Percentiles rank a stretch among this genome's conserved stretches.
Conservation (phyloP, 306 rosid genomes). For the Vigna trinervia region DNA sequence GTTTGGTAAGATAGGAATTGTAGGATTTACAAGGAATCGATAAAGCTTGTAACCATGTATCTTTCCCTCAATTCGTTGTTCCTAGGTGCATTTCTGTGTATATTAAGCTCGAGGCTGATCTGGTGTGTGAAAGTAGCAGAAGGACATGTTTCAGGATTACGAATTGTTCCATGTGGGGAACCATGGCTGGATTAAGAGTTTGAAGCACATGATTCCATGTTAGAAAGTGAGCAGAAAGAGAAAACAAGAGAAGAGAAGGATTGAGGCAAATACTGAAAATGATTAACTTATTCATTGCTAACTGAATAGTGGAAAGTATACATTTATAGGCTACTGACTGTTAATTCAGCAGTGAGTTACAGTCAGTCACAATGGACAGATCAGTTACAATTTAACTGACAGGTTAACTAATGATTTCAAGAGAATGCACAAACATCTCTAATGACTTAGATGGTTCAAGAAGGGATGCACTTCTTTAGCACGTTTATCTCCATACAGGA, state of each 20-base stretch:
- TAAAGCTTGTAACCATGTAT: background rate
- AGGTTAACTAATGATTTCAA: background rate
- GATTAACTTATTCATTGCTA: background rate
- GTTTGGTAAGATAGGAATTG: background rate
- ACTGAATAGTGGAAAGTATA: background rate
- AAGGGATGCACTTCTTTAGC: conserved; percentile 5
- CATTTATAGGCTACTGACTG: background rate
- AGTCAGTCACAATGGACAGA: background rate
- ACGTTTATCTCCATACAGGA: background rate
- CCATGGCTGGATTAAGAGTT: background rate
- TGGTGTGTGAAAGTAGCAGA: background rate
- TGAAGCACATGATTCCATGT: background rate
- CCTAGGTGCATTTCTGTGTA: background rate
- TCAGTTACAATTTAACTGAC: background rate
- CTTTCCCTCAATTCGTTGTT: background rate
- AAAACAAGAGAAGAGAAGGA: background rate
- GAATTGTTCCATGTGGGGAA: background rate
- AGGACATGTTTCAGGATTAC: background rate
- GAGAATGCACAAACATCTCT: background rate
- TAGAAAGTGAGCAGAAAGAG: background rate
- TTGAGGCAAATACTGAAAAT: background rate
- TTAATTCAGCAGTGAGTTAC: background rate
- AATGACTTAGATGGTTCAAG: conserved; percentile 1
- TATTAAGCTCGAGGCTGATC: background rate
- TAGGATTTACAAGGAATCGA: background rate